phyloP scores from a whole-genome alignment of 257 asterid genomes.

The Paraleonurus japonicus region DNA sequence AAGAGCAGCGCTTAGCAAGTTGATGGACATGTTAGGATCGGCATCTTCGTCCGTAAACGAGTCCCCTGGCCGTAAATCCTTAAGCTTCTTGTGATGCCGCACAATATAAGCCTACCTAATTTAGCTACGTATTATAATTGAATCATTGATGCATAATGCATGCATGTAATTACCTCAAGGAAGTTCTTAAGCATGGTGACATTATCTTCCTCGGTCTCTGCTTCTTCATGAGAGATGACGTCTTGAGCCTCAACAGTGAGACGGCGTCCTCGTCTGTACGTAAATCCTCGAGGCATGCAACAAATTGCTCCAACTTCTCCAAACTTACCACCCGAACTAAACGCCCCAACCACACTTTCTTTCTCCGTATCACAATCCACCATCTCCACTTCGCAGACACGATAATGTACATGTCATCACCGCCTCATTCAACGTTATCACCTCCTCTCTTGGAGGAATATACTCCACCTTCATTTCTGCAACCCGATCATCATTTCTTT shows the following conservation, averaged over 20 bases:
- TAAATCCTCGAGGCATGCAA: slow-evolving; percentile 67
- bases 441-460: slow-evolving; percentile 91
- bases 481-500: slow-evolving; percentile 45
- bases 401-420: slow-evolving; percentile 76
- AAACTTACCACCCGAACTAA: slow-evolving; percentile 62
- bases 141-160: too few species aligned
- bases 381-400: slow-evolving; percentile 95
- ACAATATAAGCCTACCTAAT: too few species aligned
- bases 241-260: slow-evolving; percentile 77
- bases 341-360: slow-evolving; percentile 54
- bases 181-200: slow-evolving; percentile 71
- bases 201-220: slow-evolving; percentile 62
- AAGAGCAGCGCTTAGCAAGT: slow-evolving; percentile 67
- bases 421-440: slow-evolving; percentile 70
- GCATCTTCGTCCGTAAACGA: slow-evolving; percentile 57
- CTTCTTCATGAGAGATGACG: slow-evolving; percentile 63
- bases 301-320: slow-evolving; percentile 91
- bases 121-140: too few species aligned
- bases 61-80: slow-evolving; percentile 59
- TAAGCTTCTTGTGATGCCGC: slow-evolving; percentile 81
- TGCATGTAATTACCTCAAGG: slow-evolving; percentile 77
- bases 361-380: slow-evolving; percentile 58
- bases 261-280: slow-evolving; percentile 80
- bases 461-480: slow-evolving; percentile 87
- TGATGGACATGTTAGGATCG: slow-evolving; percentile 59